phyloP scores from a whole-genome alignment of 139 green algal genomes.

The Chlamydomonas urium region DNA sequence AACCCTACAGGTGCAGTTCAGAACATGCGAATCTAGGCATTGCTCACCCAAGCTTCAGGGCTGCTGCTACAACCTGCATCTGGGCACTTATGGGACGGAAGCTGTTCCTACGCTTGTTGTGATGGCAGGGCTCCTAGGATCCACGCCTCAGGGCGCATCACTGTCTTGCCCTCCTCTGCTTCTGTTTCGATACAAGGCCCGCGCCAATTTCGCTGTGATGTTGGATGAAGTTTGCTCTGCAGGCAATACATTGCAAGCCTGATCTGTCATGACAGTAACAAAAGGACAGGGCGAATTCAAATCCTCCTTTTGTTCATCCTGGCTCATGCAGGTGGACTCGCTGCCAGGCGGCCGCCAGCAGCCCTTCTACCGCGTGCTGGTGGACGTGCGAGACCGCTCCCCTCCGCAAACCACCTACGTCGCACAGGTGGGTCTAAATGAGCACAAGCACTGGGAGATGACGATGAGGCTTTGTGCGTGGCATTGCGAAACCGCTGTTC shows the following conservation, averaged over 20 bases:
- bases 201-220: background rate
- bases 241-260: background rate
- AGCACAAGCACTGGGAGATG: too few relatives aligned
- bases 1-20: background rate
- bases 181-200: background rate
- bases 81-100: background rate
- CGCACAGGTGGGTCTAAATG: constrained; percentile 33
- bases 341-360: constrained; percentile 37
- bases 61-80: background rate
- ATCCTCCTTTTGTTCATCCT: background rate
- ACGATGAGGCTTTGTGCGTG: background rate
- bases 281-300: background rate
- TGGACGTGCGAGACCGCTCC: constrained; percentile 26
- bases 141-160: background rate
- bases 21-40: background rate
- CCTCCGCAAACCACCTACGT: constrained; percentile 46
- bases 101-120: background rate
- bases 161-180: background rate
- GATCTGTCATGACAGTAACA: background rate
- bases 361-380: constrained; percentile 59
- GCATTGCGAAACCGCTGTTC: background rate
- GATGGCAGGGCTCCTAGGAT: background rate
- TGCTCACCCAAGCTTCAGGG: background rate
- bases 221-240: background rate
- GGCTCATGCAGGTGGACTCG: constrained; percentile 30